phyloP scores from a whole-genome alignment of 805 yeast genomes.

The Candida incommunis region DNA sequence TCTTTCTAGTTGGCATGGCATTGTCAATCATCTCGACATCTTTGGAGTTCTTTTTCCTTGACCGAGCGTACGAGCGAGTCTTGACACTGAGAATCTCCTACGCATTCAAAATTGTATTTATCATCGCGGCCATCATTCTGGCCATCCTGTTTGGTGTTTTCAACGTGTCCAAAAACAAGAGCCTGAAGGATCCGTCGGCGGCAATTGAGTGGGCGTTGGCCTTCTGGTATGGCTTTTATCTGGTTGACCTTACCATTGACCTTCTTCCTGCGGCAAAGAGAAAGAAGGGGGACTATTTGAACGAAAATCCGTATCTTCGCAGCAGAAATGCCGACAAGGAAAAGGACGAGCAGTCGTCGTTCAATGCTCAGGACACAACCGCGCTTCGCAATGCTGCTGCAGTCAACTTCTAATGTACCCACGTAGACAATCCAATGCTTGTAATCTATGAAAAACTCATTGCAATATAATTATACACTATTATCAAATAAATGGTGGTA shows the following conservation, averaged over 20 bases:
- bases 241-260: slow-evolving; percentile 52
- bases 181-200: slow-evolving; percentile 30
- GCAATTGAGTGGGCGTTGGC: slow-evolving; percentile 76
- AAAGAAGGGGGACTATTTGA: slow-evolving; percentile 13
- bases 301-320: slow-evolving; percentile 7
- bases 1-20: slow-evolving; percentile 58
- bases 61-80: slow-evolving; percentile 24
- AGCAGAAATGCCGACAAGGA: not conserved
- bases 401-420: too few relatives aligned
- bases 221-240: slow-evolving; percentile 68
- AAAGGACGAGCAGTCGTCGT: not conserved
- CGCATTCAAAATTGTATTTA: slow-evolving; percentile 48
- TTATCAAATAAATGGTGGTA: too few relatives aligned
- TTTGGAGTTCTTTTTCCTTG: slow-evolving; percentile 33
- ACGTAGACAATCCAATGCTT: too few relatives aligned
- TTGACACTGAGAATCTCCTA: slow-evolving; percentile 26
- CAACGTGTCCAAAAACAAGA: slow-evolving; percentile 22
- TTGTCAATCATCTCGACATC: slow-evolving; percentile 33
- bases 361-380: too few relatives aligned
- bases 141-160: slow-evolving; percentile 54
- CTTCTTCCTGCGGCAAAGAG: slow-evolving; percentile 46
- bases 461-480: not conserved
- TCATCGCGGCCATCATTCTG: slow-evolving; percentile 45
- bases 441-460: too few relatives aligned
- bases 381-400: too few relatives aligned